Conservation (phyloP, 495 filamentous ascomycete species). For the Sabuloglossum arenarium region DNA sequence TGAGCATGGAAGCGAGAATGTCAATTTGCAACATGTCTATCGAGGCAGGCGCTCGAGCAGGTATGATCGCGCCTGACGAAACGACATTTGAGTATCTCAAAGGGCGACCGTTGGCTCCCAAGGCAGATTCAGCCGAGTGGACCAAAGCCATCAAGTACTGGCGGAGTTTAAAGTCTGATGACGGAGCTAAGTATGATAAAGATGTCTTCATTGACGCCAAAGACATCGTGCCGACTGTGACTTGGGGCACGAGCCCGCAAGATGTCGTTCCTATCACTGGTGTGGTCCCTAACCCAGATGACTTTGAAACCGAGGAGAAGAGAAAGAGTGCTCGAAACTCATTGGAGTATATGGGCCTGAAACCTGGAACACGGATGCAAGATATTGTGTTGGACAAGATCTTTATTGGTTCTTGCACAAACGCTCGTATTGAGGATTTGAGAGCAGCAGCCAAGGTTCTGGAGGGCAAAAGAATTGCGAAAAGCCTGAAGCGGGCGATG, state of each 20-base stretch:
- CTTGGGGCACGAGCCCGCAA: conserved; percentile 94
- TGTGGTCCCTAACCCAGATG: conserved; percentile 70
- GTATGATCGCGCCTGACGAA: conserved; percentile 91
- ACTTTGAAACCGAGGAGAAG: conserved; percentile 57
- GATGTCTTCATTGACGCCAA: conserved; percentile 76
- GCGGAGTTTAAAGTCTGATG: conserved; percentile 67
- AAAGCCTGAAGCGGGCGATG: conserved; percentile 84
- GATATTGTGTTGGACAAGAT: conserved; percentile 84
- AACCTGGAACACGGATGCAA: conserved; percentile 67
- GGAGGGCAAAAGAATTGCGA: conserved; percentile 63
- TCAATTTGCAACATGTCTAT: conserved; percentile 99
- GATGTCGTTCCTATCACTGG: conserved; percentile 89
- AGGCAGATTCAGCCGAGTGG: conserved; percentile 70
- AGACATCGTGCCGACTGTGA: conserved; percentile 83
- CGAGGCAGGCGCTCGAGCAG: conserved; percentile 84
- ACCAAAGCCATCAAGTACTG: conserved; percentile 76
- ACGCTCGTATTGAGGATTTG: conserved; percentile 90
- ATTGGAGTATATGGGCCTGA: conserved; percentile 91
- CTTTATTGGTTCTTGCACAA: conserved; percentile 97
- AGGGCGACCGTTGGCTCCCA: conserved; percentile 70
- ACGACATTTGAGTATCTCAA: conserved; percentile 89
- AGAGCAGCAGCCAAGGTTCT: conserved; percentile 71
- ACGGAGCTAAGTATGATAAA: conserved; percentile 65
- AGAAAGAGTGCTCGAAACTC: conserved; percentile 58
- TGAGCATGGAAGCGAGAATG: conserved; percentile 98